Evolutionary conservation across 148 eudicot genomes (phyloP).

Genomic region (Rhododendron kiyosumense): DNA sequence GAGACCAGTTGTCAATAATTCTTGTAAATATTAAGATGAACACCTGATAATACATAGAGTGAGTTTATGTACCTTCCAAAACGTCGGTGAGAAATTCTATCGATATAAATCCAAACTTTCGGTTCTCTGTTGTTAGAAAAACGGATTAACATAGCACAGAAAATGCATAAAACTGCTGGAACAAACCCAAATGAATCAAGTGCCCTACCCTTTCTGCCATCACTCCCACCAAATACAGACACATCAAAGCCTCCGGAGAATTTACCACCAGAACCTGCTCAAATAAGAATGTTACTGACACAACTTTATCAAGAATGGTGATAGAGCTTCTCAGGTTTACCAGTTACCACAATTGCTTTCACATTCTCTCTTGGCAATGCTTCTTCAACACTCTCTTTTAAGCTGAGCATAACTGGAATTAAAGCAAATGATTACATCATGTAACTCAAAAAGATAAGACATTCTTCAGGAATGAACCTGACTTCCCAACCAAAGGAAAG

Average conservation of each 20-base stretch:
- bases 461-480: not conserved
- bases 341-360: conserved; percentile 31
- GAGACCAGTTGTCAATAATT: not conserved
- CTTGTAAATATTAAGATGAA: not conserved
- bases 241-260: conserved; percentile 30
- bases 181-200: not conserved
- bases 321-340: conserved; percentile 4
- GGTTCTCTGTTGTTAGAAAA: conserved; percentile 9
- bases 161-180: not conserved
- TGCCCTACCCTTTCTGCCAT: conserved; percentile 17
- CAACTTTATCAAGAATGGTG: not conserved
- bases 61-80: conserved; percentile 22
- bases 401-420: conserved; percentile 16
- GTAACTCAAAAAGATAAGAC: not conserved
- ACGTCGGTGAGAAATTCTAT: conserved; percentile 23
- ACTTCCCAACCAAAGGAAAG: too few relatives aligned
- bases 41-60: not conserved
- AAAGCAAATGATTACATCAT: not conserved
- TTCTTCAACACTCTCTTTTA: conserved; percentile 24
- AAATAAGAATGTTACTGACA: not conserved
- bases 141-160: not conserved
- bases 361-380: conserved; percentile 18
- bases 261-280: conserved; percentile 25
- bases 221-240: conserved; percentile 23
- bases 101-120: conserved; percentile 19